phyloP scores from a whole-genome alignment of 805 yeast species.

The Starmerella bacillaris region DNA sequence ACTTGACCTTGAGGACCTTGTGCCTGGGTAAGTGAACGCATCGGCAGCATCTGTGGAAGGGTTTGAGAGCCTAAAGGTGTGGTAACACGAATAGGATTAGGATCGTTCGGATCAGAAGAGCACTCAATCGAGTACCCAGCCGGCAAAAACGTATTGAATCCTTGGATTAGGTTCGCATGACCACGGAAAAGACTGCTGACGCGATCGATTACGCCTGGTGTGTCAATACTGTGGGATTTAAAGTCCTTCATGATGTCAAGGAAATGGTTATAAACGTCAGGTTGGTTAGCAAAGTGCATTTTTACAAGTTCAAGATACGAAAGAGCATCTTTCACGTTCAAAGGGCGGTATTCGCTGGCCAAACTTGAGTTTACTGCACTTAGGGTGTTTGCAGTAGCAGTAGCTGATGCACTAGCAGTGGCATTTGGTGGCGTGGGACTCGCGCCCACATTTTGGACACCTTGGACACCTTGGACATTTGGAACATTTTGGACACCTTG shows the following conservation, averaged over 20 bases:
- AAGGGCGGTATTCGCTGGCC: slow-evolving; percentile 31
- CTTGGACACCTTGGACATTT: too few relatives aligned
- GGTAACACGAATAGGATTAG: slow-evolving; percentile 80
- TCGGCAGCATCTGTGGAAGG: slow-evolving; percentile 9
- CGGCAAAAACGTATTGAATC: slow-evolving; percentile 92
- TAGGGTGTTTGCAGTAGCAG: neutral
- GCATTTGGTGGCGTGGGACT: too few relatives aligned
- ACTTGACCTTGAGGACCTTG: slow-evolving; percentile 6
- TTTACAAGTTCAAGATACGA: slow-evolving; percentile 92
- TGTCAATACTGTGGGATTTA: slow-evolving; percentile 86
- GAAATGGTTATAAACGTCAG: slow-evolving; percentile 90
- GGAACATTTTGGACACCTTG: too few relatives aligned
- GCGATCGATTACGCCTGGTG: slow-evolving; percentile 95
- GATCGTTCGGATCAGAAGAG: slow-evolving; percentile 72
- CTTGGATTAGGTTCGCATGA: slow-evolving; percentile 81
- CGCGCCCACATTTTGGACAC: too few relatives aligned
- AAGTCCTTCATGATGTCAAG: slow-evolving; percentile 97
- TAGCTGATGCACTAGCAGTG: slow-evolving; percentile 2
- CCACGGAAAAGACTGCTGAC: slow-evolving; percentile 84
- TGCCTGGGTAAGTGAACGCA: slow-evolving; percentile 6
- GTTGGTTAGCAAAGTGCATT: slow-evolving; percentile 74
- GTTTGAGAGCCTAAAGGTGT: slow-evolving; percentile 71
- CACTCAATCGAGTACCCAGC: slow-evolving; percentile 91
- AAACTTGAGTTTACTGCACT: neutral
- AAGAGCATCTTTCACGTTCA: slow-evolving; percentile 90